Evolutionary conservation across 2,329 filamentous ascomycete genomes (phyloP).

Genomic region (Colletotrichum filicis): DNA sequence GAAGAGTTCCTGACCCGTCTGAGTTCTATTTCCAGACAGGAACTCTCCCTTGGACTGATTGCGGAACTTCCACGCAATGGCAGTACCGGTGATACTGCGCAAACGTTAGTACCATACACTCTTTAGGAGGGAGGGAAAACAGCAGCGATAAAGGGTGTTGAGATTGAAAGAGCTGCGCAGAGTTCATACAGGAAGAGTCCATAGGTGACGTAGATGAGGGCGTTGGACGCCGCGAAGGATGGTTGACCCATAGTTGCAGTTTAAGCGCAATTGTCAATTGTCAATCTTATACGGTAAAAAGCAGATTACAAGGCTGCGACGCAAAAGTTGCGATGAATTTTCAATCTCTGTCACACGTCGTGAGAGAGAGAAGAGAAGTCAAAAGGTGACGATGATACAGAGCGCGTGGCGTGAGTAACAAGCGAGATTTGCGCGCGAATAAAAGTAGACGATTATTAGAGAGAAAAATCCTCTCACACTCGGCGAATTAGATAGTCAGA

Average conservation of each 20-base stretch:
- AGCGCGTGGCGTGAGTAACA: constrained; percentile 22
- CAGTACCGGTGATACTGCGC: constrained; percentile 71
- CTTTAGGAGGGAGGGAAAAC: neutral
- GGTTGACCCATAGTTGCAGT: constrained; percentile 74
- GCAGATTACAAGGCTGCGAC: neutral
- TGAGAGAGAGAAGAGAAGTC: neutral
- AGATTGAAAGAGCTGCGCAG: neutral
- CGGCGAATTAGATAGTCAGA: neutral
- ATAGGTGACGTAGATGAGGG: constrained; percentile 85
- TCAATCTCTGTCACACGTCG: neutral
- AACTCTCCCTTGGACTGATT: constrained; percentile 77
- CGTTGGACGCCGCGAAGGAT: constrained; percentile 81
- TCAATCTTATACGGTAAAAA: neutral
- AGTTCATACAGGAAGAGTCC: constrained; percentile 76
- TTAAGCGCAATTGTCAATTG: neutral
- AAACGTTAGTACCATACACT: neutral
- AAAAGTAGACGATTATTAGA: neutral
- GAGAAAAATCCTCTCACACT: constrained; percentile 14
- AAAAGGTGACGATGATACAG: neutral
- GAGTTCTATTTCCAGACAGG: constrained; percentile 81
- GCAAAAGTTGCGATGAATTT: neutral
- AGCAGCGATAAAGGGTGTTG: neutral
- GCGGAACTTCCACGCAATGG: constrained; percentile 67
- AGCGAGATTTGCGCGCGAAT: constrained; percentile 24
- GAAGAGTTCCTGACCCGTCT: constrained; percentile 75